A percentile compares a stretch with the other conserved stretches of the same genome.
These are phyloP conservation scores for Penicillium canariense DNA, from an alignment of 495 filamentous ascomycete species.

Conservation along the genomic window DNA sequence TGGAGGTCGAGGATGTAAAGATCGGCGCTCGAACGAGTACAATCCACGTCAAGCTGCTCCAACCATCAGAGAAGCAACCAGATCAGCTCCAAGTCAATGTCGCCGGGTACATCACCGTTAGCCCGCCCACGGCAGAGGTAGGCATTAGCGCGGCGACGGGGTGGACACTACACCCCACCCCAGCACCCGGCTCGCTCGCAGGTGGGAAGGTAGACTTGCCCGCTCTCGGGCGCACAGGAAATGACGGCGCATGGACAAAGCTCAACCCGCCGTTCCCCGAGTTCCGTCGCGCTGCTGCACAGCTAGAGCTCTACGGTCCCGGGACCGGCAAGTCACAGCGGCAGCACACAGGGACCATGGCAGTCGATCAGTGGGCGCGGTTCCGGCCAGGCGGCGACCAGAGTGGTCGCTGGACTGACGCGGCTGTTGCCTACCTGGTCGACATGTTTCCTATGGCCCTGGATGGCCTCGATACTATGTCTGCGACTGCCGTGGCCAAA, in stretches of 20 bases:
- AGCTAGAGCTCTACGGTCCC: conserved; percentile 56
- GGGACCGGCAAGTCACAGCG: conserved; percentile 29
- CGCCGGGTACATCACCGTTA: conserved; percentile 67
- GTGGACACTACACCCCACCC: conserved; percentile 48
- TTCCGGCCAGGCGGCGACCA: conserved; percentile 37
- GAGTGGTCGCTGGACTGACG: conserved; percentile 53
- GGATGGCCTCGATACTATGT: conserved; percentile 42
- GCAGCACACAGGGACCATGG: conserved; percentile 32
- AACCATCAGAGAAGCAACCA: conserved; percentile 31
- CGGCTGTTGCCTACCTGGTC: conserved; percentile 54
- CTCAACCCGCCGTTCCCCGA: conserved; percentile 37
- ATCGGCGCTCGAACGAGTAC: conserved; percentile 67
- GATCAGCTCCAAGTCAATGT: conserved; percentile 52
- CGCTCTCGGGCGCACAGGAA: conserved; percentile 37
- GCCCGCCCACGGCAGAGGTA: conserved; percentile 54
- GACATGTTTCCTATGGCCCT: conserved; percentile 65
- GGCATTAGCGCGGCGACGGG: conserved; percentile 56
- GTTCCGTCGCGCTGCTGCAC: conserved; percentile 54
- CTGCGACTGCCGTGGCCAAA: conserved; percentile 20
- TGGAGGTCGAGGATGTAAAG: conserved; percentile 71
- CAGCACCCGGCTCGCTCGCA: conserved; percentile 34
- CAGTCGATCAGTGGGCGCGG: conserved; percentile 67
- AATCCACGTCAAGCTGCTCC: conserved; percentile 64
- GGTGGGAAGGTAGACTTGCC: conserved; percentile 26
- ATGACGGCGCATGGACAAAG: conserved; percentile 32